Percentiles rank a stretch among this genome's conserved stretches.
These are phyloP conservation scores for Fonsecaea multimorphosa DNA, from an alignment of 2,329 filamentous ascomycete species.

Conservation along the genomic window DNA sequence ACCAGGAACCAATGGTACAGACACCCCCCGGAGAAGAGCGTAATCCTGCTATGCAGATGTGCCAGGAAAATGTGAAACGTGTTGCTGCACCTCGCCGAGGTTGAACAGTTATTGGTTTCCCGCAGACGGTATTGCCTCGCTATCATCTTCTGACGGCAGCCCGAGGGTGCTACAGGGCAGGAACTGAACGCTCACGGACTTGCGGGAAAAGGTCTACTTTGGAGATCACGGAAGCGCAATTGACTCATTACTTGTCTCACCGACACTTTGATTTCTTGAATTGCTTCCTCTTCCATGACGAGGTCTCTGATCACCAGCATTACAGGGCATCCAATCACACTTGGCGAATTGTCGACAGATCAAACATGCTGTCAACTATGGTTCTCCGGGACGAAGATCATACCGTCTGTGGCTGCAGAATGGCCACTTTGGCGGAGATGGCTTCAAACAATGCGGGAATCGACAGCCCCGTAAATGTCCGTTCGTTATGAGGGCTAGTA, in stretches of 20 bases:
- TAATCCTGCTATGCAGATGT: background rate
- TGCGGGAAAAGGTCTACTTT: background rate
- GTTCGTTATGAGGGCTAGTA: background rate
- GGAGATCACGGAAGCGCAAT: background rate
- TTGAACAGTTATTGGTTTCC: slow-evolving; percentile 5
- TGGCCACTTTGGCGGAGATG: background rate
- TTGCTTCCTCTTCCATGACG: background rate
- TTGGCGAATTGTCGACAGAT: background rate
- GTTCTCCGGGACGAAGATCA: slow-evolving; percentile 9
- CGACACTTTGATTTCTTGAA: slow-evolving; percentile 5
- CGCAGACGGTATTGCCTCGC: background rate
- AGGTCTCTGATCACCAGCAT: background rate
- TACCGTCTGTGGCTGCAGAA: slow-evolving; percentile 4
- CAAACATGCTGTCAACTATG: background rate
- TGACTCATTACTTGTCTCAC: slow-evolving; percentile 16
- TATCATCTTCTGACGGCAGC: background rate
- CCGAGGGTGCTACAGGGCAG: background rate
- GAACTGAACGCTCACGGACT: background rate
- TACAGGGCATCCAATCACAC: slow-evolving; percentile 12
- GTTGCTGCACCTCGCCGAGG: background rate
- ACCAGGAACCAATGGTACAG: slow-evolving; percentile 14
- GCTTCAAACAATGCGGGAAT: background rate
- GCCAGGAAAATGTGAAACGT: slow-evolving; percentile 9
- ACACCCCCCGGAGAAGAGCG: background rate
- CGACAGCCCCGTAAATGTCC: background rate